A percentile compares a stretch with the other conserved stretches of the same genome.
phyloP scores from a whole-genome alignment of 75 land plant genomes.

The Adiantum capillusveneris region DNA sequence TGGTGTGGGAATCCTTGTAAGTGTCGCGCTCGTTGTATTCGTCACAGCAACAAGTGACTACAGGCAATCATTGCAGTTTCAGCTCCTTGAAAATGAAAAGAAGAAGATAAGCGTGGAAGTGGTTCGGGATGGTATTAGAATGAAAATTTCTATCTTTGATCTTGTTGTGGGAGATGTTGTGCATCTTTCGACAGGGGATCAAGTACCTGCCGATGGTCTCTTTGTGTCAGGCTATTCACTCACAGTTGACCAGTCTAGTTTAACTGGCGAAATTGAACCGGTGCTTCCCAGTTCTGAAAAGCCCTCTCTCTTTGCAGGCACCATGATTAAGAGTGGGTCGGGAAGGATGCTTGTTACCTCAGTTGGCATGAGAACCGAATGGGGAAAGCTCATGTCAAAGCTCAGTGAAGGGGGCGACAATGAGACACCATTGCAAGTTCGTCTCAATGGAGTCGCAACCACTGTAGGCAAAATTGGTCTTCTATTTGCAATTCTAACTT shows the following conservation, averaged over 20 bases:
- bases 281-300: conserved; percentile 45
- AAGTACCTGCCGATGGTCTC: conserved; percentile 84
- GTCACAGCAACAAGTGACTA: conserved; percentile 94
- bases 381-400: conserved; percentile 83
- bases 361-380: conserved; percentile 89
- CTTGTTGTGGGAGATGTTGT: conserved; percentile 83
- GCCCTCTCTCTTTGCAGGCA: conserved; percentile 77
- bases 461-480: conserved; percentile 76
- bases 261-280: conserved; percentile 93
- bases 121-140: conserved; percentile 51
- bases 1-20: conserved; percentile 86
- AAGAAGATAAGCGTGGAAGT: conserved; percentile 83
- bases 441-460: conserved; percentile 84
- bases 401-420: conserved; percentile 89
- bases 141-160: conserved; percentile 69
- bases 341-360: conserved; percentile 79
- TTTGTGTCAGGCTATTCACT: conserved; percentile 78
- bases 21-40: conserved; percentile 74
- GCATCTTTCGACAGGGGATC: conserved; percentile 80
- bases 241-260: conserved; percentile 68
- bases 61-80: conserved; percentile 86
- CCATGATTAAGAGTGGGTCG: conserved; percentile 75
- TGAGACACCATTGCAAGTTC: conserved; percentile 87
- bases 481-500: conserved; percentile 64
- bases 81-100: conserved; percentile 82